Evolutionary conservation across 169 alveolate species (phyloP).

Genomic region (Perkinsus olseni): DNA sequence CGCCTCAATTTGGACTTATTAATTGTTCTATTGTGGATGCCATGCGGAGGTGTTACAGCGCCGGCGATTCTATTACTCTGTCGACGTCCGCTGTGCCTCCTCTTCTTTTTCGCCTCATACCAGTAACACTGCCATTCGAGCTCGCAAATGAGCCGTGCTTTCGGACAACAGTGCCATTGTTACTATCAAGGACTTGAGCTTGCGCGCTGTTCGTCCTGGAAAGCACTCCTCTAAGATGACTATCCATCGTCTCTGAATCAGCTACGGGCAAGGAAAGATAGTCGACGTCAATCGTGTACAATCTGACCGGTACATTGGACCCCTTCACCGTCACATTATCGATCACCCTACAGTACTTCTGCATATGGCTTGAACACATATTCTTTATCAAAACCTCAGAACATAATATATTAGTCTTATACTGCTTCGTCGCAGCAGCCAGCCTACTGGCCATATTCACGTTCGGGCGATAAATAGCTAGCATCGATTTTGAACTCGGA

Average conservation of each 20-base stretch:
- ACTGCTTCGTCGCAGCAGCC: slow-evolving; percentile 84
- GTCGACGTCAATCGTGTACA: slow-evolving; percentile 74
- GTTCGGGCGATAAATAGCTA: slow-evolving; percentile 82
- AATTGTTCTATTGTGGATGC: background rate
- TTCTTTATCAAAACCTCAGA: slow-evolving; percentile 41
- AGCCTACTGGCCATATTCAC: slow-evolving; percentile 70
- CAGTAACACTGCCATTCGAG: no score
- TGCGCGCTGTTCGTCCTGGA: background rate
- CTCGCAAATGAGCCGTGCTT: no score
- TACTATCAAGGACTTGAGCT: background rate
- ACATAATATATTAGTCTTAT: slow-evolving; percentile 64
- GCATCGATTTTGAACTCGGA: slow-evolving; percentile 90
- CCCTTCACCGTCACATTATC: slow-evolving; percentile 88
- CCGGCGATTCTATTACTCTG: background rate
- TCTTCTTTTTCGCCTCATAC: background rate
- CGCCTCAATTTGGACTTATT: slow-evolving; percentile 30
- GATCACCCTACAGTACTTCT: slow-evolving; percentile 63
- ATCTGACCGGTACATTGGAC: slow-evolving; percentile 67
- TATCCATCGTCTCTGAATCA: background rate
- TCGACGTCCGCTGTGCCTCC: background rate
- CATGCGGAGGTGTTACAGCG: no score
- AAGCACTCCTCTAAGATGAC: background rate
- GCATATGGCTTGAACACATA: slow-evolving; percentile 24
- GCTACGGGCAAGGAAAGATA: background rate
- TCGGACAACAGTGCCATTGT: no score